Conservation (phyloP, 352 stramenopile genomes). For the Pythium utonaiense region DNA sequence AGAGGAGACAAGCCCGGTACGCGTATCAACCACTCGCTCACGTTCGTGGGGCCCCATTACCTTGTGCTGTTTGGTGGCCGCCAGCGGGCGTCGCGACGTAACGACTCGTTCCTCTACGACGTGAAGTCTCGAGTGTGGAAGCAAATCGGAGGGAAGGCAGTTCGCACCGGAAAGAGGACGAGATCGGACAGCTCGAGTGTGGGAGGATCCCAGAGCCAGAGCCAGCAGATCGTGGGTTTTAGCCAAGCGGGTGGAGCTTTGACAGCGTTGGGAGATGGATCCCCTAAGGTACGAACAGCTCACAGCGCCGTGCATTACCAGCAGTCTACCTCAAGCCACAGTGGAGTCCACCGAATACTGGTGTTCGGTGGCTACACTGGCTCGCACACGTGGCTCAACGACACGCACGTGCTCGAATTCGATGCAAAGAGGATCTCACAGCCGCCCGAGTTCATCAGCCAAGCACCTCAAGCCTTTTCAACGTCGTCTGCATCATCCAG, state of each 20-base stretch:
- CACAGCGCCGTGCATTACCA: slow-evolving; percentile 43
- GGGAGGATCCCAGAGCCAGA: not conserved
- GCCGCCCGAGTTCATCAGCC: not conserved
- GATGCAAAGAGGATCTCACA: not conserved
- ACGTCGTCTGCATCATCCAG: slow-evolving; percentile 1
- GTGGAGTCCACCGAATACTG: slow-evolving; percentile 33
- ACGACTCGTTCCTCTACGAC: slow-evolving; percentile 57
- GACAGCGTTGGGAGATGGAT: not conserved
- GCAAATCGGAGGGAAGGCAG: not conserved
- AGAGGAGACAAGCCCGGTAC: slow-evolving; percentile 40
- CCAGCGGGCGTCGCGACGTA: slow-evolving; percentile 39
- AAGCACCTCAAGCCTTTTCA: not conserved
- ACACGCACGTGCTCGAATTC: slow-evolving; percentile 45
- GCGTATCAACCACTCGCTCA: slow-evolving; percentile 64
- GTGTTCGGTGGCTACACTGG: slow-evolving; percentile 72
- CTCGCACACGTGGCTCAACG: slow-evolving; percentile 54
- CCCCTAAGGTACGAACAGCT: slow-evolving; percentile 35
- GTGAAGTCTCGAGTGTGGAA: not conserved
- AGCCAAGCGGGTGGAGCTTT: not conserved
- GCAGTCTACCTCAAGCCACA: not conserved
- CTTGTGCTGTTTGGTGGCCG: slow-evolving; percentile 62
- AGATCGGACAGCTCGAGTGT: not conserved
- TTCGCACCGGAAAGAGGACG: not conserved
- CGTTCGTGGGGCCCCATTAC: slow-evolving; percentile 39
- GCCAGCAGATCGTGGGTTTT: not conserved